Evolutionary conservation across 2,329 filamentous ascomycete genomes (phyloP).

Genomic region (Beauveria rudraprayagi): DNA sequence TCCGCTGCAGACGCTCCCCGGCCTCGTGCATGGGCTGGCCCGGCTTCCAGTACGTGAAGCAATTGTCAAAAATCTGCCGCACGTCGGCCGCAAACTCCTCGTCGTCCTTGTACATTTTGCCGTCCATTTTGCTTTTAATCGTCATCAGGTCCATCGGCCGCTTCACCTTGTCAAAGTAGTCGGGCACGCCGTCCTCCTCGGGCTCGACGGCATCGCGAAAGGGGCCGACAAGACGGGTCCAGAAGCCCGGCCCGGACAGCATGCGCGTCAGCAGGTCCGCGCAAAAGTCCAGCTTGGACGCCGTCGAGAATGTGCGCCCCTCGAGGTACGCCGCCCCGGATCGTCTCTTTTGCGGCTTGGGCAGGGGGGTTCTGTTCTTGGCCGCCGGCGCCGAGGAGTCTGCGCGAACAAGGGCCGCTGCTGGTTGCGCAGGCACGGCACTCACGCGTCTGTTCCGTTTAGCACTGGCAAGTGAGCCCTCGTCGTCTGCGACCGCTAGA

Average conservation of each 20-base stretch:
- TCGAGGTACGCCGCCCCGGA: slow-evolving; percentile 28
- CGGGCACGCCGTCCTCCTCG: slow-evolving; percentile 47
- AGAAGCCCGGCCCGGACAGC: slow-evolving; percentile 56
- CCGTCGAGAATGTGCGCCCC: slow-evolving; percentile 25
- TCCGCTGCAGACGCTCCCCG: slow-evolving; percentile 50
- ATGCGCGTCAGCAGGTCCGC: slow-evolving; percentile 50
- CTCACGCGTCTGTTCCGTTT: slow-evolving; percentile 36
- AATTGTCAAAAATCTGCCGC: slow-evolving; percentile 55
- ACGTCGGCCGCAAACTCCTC: slow-evolving; percentile 50
- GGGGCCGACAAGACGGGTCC: slow-evolving; percentile 56
- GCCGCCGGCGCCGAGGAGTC: slow-evolving; percentile 19
- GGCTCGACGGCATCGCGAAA: slow-evolving; percentile 55
- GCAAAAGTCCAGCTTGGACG: slow-evolving; percentile 49
- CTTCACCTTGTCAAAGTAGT: slow-evolving; percentile 54
- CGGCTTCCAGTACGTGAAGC: slow-evolving; percentile 54
- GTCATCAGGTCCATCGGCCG: slow-evolving; percentile 54
- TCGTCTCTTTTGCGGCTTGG: slow-evolving; percentile 30
- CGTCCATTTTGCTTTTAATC: slow-evolving; percentile 53
- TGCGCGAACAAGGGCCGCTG: slow-evolving; percentile 11
- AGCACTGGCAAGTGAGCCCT: slow-evolving; percentile 23
- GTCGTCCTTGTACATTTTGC: slow-evolving; percentile 40
- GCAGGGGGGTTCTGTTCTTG: slow-evolving; percentile 20
- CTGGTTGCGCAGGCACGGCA: slow-evolving; percentile 10
- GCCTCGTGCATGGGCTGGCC: slow-evolving; percentile 46
- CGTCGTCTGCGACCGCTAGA: slow-evolving; percentile 36